These are phyloP conservation scores for Cenchrus americanus DNA, from an alignment of 176 grass and related monocot genomes.

Conservation along the genomic window DNA sequence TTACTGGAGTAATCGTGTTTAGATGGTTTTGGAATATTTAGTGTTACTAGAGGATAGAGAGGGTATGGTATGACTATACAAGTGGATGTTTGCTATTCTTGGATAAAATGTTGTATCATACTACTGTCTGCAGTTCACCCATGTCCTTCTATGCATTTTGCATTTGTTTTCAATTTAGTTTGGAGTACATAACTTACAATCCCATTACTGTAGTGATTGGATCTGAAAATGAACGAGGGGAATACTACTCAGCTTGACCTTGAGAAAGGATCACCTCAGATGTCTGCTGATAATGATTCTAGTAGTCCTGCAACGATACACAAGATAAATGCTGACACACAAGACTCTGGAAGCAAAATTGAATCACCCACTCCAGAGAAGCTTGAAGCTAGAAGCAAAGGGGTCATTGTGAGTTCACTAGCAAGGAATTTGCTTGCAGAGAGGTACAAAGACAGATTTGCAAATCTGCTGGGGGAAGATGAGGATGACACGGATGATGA, in stretches of 20 bases:
- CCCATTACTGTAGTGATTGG: slow-evolving; percentile 50
- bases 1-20: neutral
- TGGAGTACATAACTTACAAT: neutral
- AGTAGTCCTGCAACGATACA: slow-evolving; percentile 44
- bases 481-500: slow-evolving; percentile 40
- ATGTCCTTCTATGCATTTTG: slow-evolving; percentile 10
- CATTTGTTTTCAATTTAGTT: slow-evolving; percentile 30
- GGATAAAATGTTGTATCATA: neutral
- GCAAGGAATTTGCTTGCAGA: slow-evolving; percentile 63
- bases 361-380: slow-evolving; percentile 88
- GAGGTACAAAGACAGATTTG: slow-evolving; percentile 67
- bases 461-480: slow-evolving; percentile 20
- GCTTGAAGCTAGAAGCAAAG: slow-evolving; percentile 62
- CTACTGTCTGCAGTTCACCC: neutral
- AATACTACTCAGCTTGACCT: slow-evolving; percentile 36
- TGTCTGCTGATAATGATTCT: slow-evolving; percentile 38
- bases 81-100: neutral
- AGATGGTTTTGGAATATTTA: neutral
- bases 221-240: slow-evolving; percentile 43
- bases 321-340: slow-evolving; percentile 33
- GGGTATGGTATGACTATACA: neutral
- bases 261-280: slow-evolving; percentile 34
- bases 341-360: slow-evolving; percentile 49
- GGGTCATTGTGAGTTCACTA: slow-evolving; percentile 58
- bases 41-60: neutral